Evolutionary conservation across 1,139 yeast genomes (phyloP), one percentile per base, ranked within the genome.

Genomic region (Saccharomyces pastorianus): DNA sequence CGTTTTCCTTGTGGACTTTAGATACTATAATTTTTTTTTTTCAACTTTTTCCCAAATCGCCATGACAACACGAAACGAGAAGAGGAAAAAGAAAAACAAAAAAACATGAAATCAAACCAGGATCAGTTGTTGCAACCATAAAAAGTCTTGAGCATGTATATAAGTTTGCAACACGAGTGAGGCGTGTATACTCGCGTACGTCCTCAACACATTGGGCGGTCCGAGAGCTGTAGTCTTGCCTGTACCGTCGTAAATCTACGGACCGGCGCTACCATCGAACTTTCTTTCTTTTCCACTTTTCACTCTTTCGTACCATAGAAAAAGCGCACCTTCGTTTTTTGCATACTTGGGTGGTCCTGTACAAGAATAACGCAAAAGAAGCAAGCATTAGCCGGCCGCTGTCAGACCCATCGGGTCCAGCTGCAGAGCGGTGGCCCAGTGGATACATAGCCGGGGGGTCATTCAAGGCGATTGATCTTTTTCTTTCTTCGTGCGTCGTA

Each of bases 21-120:
- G 9, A 7, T 17, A 9, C 23, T 14, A 14, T 17, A 17, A 17
- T 17, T 34, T 34, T 38, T 38, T 38, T 34, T 38, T 38, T 38
- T 38, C 44, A 38, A 38, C 44, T 38, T 38, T 38, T 38, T 38
- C 44, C 44, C 44, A 38, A 38, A 38, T 38, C 44, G 44, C 44
- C 44, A 38, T 38, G 44, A 38, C 44, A 38, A 38, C 44, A 38
- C 44, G 44, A 38, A 38, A 38, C 44, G 44, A 38, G 7, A 38
- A n/a, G n/a, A 38, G 17, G 17, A 38, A 38, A 20, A 38, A 32
- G 7, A 25, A 9, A 38, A 38, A 6, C 42, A 14, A 20, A 38
- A 38, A 9, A 17, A 2, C 2, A 17, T 17, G 20, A 17, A 17
- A 17, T 2, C 20, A n/a, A 17, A 17, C 17, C 44, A 17, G 44